Percentiles rank a stretch among this genome's conserved stretches.
Evolutionary conservation across 805 yeast species (phyloP).

Genomic region (Candida caryicola): DNA sequence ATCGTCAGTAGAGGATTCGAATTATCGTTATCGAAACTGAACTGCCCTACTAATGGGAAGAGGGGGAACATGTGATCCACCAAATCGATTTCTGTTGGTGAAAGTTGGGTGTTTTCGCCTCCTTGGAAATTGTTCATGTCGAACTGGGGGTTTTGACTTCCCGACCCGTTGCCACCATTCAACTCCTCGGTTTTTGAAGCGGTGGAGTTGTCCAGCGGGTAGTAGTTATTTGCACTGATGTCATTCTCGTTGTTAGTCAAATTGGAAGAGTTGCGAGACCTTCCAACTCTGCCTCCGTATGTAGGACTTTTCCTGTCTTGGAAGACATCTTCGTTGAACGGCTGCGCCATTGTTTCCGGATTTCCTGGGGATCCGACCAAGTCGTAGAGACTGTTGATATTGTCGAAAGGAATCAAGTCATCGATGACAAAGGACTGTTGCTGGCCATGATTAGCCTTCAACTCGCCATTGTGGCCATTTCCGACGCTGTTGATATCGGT

Average conservation of each 20-base stretch:
- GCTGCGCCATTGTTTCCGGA: slow-evolving; percentile 6
- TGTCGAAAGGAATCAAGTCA: slow-evolving; percentile 31
- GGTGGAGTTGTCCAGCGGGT: slow-evolving; percentile 1
- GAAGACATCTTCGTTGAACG: slow-evolving; percentile 3
- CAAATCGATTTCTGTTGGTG: slow-evolving; percentile 20
- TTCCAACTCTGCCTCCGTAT: background rate
- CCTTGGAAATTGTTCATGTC: slow-evolving; percentile 1
- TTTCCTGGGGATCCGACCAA: slow-evolving; percentile 15
- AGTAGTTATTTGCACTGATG: background rate
- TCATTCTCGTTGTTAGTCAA: slow-evolving; percentile 3
- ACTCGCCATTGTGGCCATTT: slow-evolving; percentile 8
- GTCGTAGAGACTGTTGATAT: slow-evolving; percentile 29
- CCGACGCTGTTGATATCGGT: background rate
- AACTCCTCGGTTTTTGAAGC: background rate
- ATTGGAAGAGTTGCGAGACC: slow-evolving; percentile 4
- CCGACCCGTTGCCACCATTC: background rate
- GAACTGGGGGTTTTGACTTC: background rate
- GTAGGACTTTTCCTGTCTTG: background rate
- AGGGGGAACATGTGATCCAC: slow-evolving; percentile 41
- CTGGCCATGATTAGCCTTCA: too few species aligned
- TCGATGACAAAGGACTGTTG: slow-evolving; percentile 31
- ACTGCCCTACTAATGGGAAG: slow-evolving; percentile 40
- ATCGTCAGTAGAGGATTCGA: slow-evolving; percentile 34
- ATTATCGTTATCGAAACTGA: slow-evolving; percentile 34
- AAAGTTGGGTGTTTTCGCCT: slow-evolving; percentile 4